Base-by-base conservation (phyloP, 495 filamentous ascomycete genomes). In the Saxispiralis lemnorum region DNA sequence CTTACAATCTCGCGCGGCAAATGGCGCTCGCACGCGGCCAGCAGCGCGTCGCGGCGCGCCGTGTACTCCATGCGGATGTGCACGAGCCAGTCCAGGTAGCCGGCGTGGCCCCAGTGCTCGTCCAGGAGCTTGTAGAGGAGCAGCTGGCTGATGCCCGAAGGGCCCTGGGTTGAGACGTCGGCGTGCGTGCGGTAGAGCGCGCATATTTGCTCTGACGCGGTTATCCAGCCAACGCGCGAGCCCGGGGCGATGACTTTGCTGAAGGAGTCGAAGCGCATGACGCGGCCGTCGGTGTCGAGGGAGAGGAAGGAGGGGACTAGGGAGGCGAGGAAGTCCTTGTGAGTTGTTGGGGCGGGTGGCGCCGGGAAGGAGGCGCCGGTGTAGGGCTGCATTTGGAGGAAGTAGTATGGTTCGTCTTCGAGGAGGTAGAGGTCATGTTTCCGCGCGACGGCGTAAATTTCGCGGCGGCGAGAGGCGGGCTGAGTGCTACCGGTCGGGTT, bases 361-460 rank as follows among this genome's bases (percentile, higher is more conserved):
- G 72, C 63, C 2, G 65, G 59, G 15, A 61, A 58, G 40, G 68
- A 60, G 21, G 65, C 57, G 18, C 73, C 72, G 12, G 67, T 67
- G 61, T 87, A 89, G 1, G 83, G 76, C 56, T 83, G 75, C 85
- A 97, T 94, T 64, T 97, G 89, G 39, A 97, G 68, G 66, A 88
- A 97, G 59, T 83, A 71, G 45, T 94, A 94, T n/a, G 88, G 88
- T 57, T 96, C 88, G 58, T 96, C 88, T 62, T 96, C 88, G 48
- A 96, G 55, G 58, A 96, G 87, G 60, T 73, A 79, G 36, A 94
- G 43, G 55, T 93, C 83, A 57, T 93, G 81, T 61, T 82, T 80
- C 57, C 78, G 75, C 20, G 75, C 76, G 12, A 93, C 70, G 11
- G 61, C 66, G 64, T 94, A 94, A 28, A 94, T 67, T 20, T 70